A percentile compares a stretch with the other conserved stretches of the same genome.
These are phyloP conservation scores for Arachis monticola DNA, from an alignment of 331 rosid species.

Conservation along the genomic window DNA sequence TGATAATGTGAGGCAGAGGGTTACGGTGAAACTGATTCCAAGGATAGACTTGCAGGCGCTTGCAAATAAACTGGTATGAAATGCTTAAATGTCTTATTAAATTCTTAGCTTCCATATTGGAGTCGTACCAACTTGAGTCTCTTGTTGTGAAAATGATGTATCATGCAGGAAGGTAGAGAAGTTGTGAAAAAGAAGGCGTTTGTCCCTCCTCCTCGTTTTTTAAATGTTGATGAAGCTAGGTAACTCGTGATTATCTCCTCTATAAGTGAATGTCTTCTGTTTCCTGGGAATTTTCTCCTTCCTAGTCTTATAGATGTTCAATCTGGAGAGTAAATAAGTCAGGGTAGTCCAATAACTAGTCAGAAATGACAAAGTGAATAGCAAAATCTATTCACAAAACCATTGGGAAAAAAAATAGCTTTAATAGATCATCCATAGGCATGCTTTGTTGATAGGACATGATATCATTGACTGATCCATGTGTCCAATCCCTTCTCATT, in stretches of 20 bases:
- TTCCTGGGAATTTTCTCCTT: slow-evolving; percentile 19
- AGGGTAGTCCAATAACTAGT: neutral
- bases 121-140: slow-evolving; percentile 16
- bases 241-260: slow-evolving; percentile 38
- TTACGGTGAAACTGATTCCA: slow-evolving; percentile 94
- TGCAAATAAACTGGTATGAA: slow-evolving; percentile 85
- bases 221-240: slow-evolving; percentile 97
- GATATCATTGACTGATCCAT: neutral
- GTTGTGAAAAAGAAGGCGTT: slow-evolving; percentile 90
- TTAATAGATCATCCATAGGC: neutral
- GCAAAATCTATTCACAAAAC: neutral
- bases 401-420: neutral
- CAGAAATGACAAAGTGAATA: neutral
- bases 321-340: neutral
- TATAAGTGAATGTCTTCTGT: slow-evolving; percentile 19
- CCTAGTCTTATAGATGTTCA: neutral
- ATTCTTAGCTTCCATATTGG: slow-evolving; percentile 25
- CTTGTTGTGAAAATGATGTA: slow-evolving; percentile 27
- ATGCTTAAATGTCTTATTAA: slow-evolving; percentile 5
- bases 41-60: slow-evolving; percentile 95
- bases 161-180: slow-evolving; percentile 92
- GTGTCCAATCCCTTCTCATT: neutral
- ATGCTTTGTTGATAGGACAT: neutral
- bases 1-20: slow-evolving; percentile 90
- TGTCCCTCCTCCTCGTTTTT: slow-evolving; percentile 97